Evolutionary conservation across 192 early-diverging fungal species (phyloP), one percentile per base, ranked within the genome.

Genomic region (Entophlyctis luteolus): DNA sequence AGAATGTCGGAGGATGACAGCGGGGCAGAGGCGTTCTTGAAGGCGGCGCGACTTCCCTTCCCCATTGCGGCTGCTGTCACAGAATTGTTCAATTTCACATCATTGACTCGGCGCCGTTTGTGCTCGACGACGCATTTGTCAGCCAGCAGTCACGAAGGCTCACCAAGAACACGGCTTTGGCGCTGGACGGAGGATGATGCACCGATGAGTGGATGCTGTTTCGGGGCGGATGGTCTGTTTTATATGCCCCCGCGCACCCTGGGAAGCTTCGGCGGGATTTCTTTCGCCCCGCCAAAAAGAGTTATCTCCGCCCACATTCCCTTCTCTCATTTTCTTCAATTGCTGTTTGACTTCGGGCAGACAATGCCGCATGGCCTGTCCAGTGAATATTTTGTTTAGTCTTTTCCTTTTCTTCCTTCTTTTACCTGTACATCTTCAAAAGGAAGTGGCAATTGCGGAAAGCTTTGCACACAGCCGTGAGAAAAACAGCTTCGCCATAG

Each of bases 401-500:
- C 8, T 0, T 45, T 2, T 6, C 10, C 16, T 16, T 14, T 29
- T 23, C 39, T 28, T 0, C 67, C 74, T 63, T 8, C 57, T 68
- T 10, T 29, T 6, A 62, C 59, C 72, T 79, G 68, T 84, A 85
- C 72, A 85, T 78, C 50, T 85, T 85, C 68, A 84, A 67, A 34
- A 85, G 77, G 65, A 82, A 85, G 65, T 85, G 81, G 46, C 76
- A 74, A 23, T 74, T 55, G 0, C 74, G 45, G n/a, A 85, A 57
- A n/a, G 79, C 79, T 53, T 73, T 78, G 71, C 75, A 80, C 3
- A 85, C 81, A 4, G 81, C 84, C 16, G 72, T 72, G 14, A 85
- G 74, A 65, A 84, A 85, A 3, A 85, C 77, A n/a, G 77, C 76
- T 56, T 85, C 84, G 5, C 84, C 84, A 66, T 85, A 85, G 6